A percentile compares a stretch with the other conserved stretches of the same genome.
phyloP scores from a whole-genome alignment of 169 alveolate genomes.

The Cryptosporidium viatorum region DNA sequence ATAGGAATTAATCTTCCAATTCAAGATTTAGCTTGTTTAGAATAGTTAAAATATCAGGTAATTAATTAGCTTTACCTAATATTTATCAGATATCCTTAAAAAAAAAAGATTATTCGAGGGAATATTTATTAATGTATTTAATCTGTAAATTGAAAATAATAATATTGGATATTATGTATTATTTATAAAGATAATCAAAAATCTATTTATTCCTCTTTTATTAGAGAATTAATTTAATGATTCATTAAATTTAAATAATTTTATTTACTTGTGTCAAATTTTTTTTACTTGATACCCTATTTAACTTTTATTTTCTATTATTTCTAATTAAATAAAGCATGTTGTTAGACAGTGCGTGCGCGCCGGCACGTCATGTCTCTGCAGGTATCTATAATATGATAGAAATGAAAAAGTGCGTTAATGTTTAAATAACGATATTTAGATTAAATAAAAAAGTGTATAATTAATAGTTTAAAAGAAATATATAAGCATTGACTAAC shows the following conservation, averaged over 20 bases:
- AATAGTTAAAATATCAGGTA: too few species aligned
- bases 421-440: background rate
- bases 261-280: background rate
- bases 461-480: too few species aligned
- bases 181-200: background rate
- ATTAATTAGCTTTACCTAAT: background rate
- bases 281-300: constrained; percentile 5
- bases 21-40: background rate
- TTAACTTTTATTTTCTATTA: background rate
- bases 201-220: constrained; percentile 18
- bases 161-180: background rate
- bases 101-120: background rate
- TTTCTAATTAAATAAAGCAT: background rate
- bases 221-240: background rate
- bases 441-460: background rate
- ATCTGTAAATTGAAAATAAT: background rate
- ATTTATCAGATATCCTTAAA: background rate
- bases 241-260: background rate
- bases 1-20: background rate
- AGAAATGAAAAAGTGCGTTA: background rate
- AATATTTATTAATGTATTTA: background rate
- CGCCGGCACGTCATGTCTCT: background rate
- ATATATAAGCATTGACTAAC: too few species aligned
- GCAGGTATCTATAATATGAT: background rate
- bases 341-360: background rate